Percentiles rank a stretch among this genome's conserved stretches.
phyloP scores from a whole-genome alignment of 768 basidiomycete genomes.

The Tricholoma saponaceum region DNA sequence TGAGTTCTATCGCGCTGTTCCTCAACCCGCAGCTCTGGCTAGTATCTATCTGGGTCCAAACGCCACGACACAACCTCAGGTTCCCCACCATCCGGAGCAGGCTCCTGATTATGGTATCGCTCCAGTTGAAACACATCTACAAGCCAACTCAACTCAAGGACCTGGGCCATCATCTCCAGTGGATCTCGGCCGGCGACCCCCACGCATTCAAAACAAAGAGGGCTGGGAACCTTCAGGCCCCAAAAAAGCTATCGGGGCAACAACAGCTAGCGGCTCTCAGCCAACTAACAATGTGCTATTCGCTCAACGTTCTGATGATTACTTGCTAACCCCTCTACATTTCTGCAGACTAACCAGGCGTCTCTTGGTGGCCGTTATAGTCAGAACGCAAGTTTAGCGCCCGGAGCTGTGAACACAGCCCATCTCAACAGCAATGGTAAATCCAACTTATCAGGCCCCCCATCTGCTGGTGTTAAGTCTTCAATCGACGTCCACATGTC shows the following conservation, averaged over 20 bases:
- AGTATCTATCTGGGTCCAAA: conserved; percentile 59
- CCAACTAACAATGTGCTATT: conserved; percentile 31
- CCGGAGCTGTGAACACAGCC: conserved; percentile 18
- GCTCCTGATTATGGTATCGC: conserved; percentile 3
- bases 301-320: conserved; percentile 10
- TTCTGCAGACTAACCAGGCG: conserved; percentile 18
- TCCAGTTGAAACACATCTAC: conserved; percentile 24
- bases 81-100: conserved; percentile 16
- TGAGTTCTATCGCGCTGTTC: conserved; percentile 61
- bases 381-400: conserved; percentile 11
- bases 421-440: conserved; percentile 20
- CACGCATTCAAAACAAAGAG: conserved; percentile 26
- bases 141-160: conserved; percentile 26
- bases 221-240: conserved; percentile 16
- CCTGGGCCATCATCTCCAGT: conserved; percentile 18
- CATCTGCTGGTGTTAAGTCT: conserved; percentile 11
- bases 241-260: conserved; percentile 14
- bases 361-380: conserved; percentile 21
- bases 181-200: conserved; percentile 19
- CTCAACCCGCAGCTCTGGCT: conserved; percentile 62
- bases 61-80: conserved; percentile 17
- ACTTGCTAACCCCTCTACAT: conserved; percentile 14
- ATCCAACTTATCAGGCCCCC: conserved; percentile 13
- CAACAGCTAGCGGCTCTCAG: conserved; percentile 17
- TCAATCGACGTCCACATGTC: conserved; percentile 12